Base-by-base conservation (phyloP, 1,284 basidiomycete species). In the Gomphus bonarii region DNA sequence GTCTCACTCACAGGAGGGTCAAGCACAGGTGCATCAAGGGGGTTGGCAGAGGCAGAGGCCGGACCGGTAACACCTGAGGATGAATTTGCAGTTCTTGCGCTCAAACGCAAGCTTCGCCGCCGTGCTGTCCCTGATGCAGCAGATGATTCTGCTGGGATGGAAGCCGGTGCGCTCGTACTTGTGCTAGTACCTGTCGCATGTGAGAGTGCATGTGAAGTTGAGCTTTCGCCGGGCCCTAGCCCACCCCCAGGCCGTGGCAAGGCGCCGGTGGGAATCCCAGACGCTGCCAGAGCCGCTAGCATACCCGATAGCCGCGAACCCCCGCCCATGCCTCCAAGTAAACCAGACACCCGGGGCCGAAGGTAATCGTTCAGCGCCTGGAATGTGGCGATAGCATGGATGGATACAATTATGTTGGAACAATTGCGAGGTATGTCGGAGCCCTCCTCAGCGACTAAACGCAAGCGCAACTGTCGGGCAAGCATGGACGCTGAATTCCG, bases 381-480 rank as follows among this genome's bases (percentile, higher is more conserved):
- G 77, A 97, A 92, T 0, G 93, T 95, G 0, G 95, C 94, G 59
- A 97, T 95, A 3, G 93, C 94, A 66, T 97, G 94, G 60, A 97
- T 95, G 3, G 93, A 97, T 36, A 97, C 90, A 49, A 92, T 89
- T 63, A 97, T 88, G 61, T 91, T 91, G 63, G 88, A 85, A 58
- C 92, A 78, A 65, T 81, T 86, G n/a, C 86, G 83, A 7, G 94
- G 92, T 28, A 95, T 78, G 62, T 94, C 91, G 0, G 89, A 82
- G 46, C 89, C 89, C 56, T 95, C 91, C 16, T 85, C 85, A 1
- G 92, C 90, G 33, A 90, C 78, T n/a, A 97, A 74, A 33, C 91
- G 85, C 22, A 97, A 80, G 6, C 92, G 86, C 51, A 97, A 72
- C 65, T 93, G 91, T 28, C 91, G 82, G n/a, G 88, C 91, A 20